Conservation (phyloP, 1,284 basidiomycete genomes). For the Malassezia sp. region DNA sequence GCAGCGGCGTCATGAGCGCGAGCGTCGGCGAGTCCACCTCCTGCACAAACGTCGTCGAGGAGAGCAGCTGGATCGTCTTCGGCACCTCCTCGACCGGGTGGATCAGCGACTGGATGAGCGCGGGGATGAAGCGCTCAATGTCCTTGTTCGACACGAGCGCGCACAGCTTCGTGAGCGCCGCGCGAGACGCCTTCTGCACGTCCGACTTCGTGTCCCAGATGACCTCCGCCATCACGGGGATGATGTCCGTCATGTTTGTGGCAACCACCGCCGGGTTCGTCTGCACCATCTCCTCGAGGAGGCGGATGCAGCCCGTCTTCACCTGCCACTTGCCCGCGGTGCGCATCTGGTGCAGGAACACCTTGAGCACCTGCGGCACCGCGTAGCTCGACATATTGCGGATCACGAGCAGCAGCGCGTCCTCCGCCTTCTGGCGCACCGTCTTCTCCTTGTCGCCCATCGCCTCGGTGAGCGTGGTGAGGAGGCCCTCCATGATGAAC, state of each 20-base stretch:
- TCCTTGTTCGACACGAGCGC: conserved; percentile 87
- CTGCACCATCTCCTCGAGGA: conserved; percentile 80
- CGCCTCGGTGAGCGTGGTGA: conserved; percentile 72
- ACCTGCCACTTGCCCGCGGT: conserved; percentile 98
- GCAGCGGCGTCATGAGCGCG: conserved; percentile 94
- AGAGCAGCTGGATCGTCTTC: conserved; percentile 87
- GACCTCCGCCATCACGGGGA: conserved; percentile 85
- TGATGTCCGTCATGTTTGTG: conserved; percentile 85
- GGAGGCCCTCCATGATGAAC: conserved; percentile 72
- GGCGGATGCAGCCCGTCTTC: conserved; percentile 76
- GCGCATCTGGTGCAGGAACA: conserved; percentile 85
- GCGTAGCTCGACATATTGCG: conserved; percentile 84
- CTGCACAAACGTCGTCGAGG: conserved; percentile 98
- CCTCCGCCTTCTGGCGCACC: conserved; percentile 70
- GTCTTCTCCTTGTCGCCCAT: conserved; percentile 85
- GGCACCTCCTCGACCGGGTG: conserved; percentile 99
- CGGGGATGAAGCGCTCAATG: conserved; percentile 67
- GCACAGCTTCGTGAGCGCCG: conserved; percentile 68
- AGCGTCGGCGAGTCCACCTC: conserved; percentile 98
- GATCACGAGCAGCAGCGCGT: conserved; percentile 69
- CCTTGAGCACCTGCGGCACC: conserved; percentile 68
- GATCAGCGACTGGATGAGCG: conserved; percentile 90
- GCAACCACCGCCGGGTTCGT: conserved; percentile 75
- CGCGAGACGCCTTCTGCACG: conserved; percentile 96
- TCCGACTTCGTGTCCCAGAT: conserved; percentile 99